phyloP scores from a whole-genome alignment of 2,329 filamentous ascomycete species.

The Trichoderma koningiopsis region DNA sequence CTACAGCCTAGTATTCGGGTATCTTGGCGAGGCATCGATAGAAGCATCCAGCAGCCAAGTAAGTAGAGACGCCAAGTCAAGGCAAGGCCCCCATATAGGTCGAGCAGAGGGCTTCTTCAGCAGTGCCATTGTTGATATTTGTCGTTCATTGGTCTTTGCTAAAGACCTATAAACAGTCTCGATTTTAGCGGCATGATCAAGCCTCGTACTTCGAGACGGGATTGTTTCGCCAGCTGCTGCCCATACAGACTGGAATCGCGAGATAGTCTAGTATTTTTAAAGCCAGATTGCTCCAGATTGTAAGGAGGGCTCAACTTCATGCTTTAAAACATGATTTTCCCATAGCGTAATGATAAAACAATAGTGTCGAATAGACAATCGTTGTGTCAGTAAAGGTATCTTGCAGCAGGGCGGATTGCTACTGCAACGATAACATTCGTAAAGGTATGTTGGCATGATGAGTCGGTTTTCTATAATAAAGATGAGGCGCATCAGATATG shows the following conservation, averaged over 20 bases:
- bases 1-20: too few relatives aligned
- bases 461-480: background rate
- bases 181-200: slow-evolving; percentile 38
- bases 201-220: slow-evolving; percentile 43
- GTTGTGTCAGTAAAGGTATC: too few relatives aligned
- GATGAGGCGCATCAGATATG: background rate
- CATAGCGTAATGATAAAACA: too few relatives aligned
- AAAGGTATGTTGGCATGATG: background rate
- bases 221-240: slow-evolving; percentile 30
- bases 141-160: slow-evolving; percentile 37
- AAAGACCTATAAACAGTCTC: slow-evolving; percentile 46
- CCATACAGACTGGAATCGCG: background rate
- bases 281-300: too few relatives aligned
- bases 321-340: too few relatives aligned
- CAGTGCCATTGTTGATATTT: slow-evolving; percentile 40
- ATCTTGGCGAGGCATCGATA: too few relatives aligned
- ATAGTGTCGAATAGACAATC: too few relatives aligned
- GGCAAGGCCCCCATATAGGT: too few relatives aligned
- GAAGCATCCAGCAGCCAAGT: too few relatives aligned
- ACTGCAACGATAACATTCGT: background rate
- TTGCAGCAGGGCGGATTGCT: too few relatives aligned
- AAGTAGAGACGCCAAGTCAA: too few relatives aligned
- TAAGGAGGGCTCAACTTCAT: too few relatives aligned
- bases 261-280: background rate
- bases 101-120: slow-evolving; percentile 30